Evolutionary conservation across 306 rosid genomes (phyloP).

Genomic region (Dicorynia guianensis): DNA sequence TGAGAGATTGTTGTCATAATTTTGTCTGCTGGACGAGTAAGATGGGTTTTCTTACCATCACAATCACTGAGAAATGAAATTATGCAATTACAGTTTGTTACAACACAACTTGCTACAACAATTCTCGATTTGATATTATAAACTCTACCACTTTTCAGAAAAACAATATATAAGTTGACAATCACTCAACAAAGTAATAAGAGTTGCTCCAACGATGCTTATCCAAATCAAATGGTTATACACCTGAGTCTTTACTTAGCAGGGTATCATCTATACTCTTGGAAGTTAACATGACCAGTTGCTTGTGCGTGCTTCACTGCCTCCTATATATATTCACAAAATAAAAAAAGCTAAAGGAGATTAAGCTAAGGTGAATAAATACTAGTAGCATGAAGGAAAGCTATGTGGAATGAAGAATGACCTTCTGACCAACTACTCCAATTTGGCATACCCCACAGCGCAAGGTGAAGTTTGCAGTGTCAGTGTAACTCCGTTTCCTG

Average conservation of each 20-base stretch:
- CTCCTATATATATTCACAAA: constrained; percentile 64
- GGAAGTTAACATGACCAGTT: constrained; percentile 95
- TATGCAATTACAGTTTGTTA: not conserved
- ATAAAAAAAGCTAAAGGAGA: constrained; percentile 2
- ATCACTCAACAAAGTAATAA: constrained; percentile 25
- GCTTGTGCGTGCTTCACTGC: constrained; percentile 90
- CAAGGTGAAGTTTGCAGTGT: constrained; percentile 90
- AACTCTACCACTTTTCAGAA: constrained; percentile 6
- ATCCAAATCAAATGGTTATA: constrained; percentile 29
- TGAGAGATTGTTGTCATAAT: not conserved
- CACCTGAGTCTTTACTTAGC: constrained; percentile 16
- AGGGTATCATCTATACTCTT: constrained; percentile 75
- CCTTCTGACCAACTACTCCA: constrained; percentile 92
- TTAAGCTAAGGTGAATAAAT: constrained; percentile 5
- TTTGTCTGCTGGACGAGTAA: not conserved
- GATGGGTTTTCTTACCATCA: not conserved
- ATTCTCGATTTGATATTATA: constrained; percentile 12
- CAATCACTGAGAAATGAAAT: not conserved
- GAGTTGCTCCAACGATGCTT: constrained; percentile 29
- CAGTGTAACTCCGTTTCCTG: constrained; percentile 87
- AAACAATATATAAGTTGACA: not conserved
- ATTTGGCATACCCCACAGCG: constrained; percentile 99
- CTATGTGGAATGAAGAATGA: constrained; percentile 36
- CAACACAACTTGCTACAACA: constrained; percentile 35
- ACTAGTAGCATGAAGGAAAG: constrained; percentile 14